phyloP scores from a whole-genome alignment of 2,329 filamentous ascomycete genomes.

The Lasiodiplodia theobromae region DNA sequence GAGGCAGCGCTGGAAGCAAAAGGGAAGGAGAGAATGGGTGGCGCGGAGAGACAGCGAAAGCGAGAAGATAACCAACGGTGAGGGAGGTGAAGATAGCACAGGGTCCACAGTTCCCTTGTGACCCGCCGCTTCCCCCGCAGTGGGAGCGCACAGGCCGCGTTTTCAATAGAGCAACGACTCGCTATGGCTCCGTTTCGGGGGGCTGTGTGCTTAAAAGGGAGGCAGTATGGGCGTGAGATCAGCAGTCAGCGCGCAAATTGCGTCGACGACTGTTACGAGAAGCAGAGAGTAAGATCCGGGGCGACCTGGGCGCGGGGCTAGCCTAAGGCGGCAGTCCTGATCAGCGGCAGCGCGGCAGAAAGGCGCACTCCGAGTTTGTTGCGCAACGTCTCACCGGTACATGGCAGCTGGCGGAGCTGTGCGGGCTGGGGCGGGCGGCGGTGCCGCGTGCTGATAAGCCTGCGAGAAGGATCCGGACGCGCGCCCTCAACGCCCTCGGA shows the following conservation, averaged over 20 bases:
- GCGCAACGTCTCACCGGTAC: constrained; percentile 22
- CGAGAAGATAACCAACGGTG: neutral
- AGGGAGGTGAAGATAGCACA: neutral
- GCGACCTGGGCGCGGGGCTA: neutral
- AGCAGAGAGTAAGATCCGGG: constrained; percentile 17
- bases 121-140: constrained; percentile 11
- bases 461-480: neutral
- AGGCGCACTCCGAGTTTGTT: neutral
- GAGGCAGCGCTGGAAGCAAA: neutral
- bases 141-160: constrained; percentile 5
- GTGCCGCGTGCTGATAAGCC: constrained; percentile 7
- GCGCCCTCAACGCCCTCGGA: neutral
- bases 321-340: neutral
- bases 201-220: constrained; percentile 1
- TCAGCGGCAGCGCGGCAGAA: neutral
- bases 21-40: neutral
- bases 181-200: neutral
- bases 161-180: constrained; percentile 21
- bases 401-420: neutral
- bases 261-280: neutral
- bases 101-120: neutral
- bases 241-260: neutral
- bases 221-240: neutral
- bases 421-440: neutral
- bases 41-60: neutral